Base-by-base conservation (phyloP, 2,329 filamentous ascomycete genomes). In the Beauveria bassiana region DNA sequence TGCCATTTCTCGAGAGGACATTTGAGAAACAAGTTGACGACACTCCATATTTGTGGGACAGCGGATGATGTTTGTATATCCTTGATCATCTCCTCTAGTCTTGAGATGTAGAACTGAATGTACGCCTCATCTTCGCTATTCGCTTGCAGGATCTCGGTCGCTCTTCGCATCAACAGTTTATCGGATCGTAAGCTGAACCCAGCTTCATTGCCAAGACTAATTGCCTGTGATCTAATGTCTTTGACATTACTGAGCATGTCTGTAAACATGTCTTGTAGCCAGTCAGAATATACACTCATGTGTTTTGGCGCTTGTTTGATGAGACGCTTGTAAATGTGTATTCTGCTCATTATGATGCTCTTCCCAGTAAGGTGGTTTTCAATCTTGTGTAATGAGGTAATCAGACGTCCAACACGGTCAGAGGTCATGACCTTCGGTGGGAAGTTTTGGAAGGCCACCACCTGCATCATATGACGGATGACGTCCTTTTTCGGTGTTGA, bases 1-100 rank as follows among this genome's bases (percentile, higher is more conserved):
- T 87, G 80, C 90, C 93, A 98, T 76, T 71, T 86, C 65, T 77
- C 85, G 69, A 78, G 79, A 65, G 72, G 86, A 73, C 75, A 85
- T 75, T 89, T 86, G 53, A 97, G 78, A 61, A 96, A 85, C 2
- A 96, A 80, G 7, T 93, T 85, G 2, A 96, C 79, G 42, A 91
- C 84, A 62, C 89, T 89, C 93, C 93, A 98, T 24, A 98, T 90
- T 66, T 92, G 89, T 6, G 95, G 93, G 0, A 96, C 92, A 45
- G 85, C 79, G 0, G 80, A 73, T 26, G 70, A 63, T 12, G 65
- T 63, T 51, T 74, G 82, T 65, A 80, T 86, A 54, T 82, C 79
- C 65, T 86, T 82, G 28, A 88, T 79, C 86, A 95, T 90, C 12
- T 80, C 78, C 61, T 82, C 82, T 59, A 98, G 78, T 38, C 85